Percentiles rank a stretch among this genome's conserved stretches.
Evolutionary conservation across 768 basidiomycete genomes (phyloP).

Genomic region (Naematelia encephala): DNA sequence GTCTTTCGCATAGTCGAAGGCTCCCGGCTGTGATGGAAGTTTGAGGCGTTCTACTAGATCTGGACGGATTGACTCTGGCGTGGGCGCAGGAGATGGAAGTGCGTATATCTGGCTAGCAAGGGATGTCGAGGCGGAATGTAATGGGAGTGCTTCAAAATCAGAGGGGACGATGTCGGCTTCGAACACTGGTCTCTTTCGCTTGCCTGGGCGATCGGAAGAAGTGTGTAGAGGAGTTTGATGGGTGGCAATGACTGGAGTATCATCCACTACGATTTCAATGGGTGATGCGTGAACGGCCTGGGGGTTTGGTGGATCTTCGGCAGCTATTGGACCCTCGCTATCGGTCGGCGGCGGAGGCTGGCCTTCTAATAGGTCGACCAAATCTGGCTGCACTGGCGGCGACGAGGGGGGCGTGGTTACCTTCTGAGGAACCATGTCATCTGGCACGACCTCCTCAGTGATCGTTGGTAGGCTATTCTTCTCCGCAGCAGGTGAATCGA

Average conservation of each 20-base stretch:
- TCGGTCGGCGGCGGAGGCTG: background rate
- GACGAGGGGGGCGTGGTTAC: background rate
- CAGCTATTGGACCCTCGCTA: background rate
- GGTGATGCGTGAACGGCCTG: too few relatives aligned
- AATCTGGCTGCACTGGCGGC: background rate
- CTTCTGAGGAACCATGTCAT: background rate
- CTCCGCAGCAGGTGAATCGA: slow-evolving; percentile 19
- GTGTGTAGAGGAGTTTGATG: background rate
- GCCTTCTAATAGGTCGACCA: background rate
- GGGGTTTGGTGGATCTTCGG: background rate
- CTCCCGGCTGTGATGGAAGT: slow-evolving; percentile 4
- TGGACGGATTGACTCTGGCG: slow-evolving; percentile 26
- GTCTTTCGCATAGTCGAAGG: slow-evolving; percentile 23
- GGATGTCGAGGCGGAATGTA: background rate
- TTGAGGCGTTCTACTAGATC: slow-evolving; percentile 32
- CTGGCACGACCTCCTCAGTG: background rate
- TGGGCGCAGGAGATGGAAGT: slow-evolving; percentile 30
- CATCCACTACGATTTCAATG: too few relatives aligned
- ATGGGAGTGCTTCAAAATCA: background rate
- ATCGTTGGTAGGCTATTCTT: background rate
- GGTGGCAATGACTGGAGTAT: too few relatives aligned
- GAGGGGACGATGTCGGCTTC: background rate
- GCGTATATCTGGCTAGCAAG: slow-evolving; percentile 14
- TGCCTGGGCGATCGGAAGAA: background rate
- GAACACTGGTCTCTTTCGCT: background rate